Percentiles rank a stretch among this genome's conserved stretches.
These are phyloP conservation scores for Dactylellina haptotyla DNA, from an alignment of 2,329 filamentous ascomycete species.

Conservation along the genomic window DNA sequence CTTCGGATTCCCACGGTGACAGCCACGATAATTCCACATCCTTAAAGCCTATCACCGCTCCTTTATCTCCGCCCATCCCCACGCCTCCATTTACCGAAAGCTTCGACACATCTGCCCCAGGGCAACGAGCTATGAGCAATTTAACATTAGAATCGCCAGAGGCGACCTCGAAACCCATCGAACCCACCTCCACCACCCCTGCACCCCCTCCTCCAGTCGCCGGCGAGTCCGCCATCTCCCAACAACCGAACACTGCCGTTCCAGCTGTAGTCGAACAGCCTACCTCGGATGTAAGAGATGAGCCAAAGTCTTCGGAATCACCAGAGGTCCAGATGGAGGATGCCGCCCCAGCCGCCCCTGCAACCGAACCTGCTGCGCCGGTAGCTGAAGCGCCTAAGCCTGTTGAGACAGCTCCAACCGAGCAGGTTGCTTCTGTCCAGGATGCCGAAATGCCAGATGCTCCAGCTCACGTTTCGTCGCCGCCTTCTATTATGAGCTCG, in stretches of 20 bases:
- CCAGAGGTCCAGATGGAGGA: conserved; percentile 48
- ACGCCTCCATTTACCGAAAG: conserved; percentile 58
- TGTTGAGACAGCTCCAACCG: conserved; percentile 61
- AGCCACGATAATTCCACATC: conserved; percentile 7
- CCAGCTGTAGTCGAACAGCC: conserved; percentile 36
- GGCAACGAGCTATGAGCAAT: conserved; percentile 56
- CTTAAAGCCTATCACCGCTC: conserved; percentile 57
- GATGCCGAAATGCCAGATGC: conserved; percentile 68
- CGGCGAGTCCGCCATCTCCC: conserved; percentile 45
- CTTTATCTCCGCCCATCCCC: conserved; percentile 57
- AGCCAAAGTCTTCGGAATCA: conserved; percentile 26
- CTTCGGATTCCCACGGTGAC: conserved; percentile 28
- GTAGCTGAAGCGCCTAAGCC: conserved; percentile 57
- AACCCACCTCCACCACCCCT: conserved; percentile 31
- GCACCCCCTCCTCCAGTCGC: conserved; percentile 34
- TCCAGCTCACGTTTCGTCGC: conserved; percentile 61
- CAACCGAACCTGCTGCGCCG: background rate
- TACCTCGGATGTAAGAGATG: conserved; percentile 38
- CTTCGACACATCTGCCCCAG: conserved; percentile 57
- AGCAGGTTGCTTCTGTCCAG: conserved; percentile 63
- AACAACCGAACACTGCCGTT: conserved; percentile 54
- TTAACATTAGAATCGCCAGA: conserved; percentile 58
- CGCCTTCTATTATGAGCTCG: conserved; percentile 66
- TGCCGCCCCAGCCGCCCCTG: conserved; percentile 6
- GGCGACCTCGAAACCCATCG: conserved; percentile 49